Conservation (phyloP, 768 basidiomycete species). For the Suillus lakei region DNA sequence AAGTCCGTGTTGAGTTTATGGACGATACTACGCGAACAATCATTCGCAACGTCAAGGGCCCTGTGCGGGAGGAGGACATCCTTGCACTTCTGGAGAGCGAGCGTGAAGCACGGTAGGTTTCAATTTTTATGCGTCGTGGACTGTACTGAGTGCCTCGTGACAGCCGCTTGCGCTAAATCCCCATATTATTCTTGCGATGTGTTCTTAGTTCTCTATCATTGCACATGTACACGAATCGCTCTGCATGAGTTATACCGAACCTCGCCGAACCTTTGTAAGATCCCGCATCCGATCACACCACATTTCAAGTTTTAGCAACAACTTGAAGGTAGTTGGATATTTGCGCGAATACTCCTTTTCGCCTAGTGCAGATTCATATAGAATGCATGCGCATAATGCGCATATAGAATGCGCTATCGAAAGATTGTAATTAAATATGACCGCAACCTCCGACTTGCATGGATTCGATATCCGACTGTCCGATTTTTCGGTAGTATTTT, state of each 20-base stretch:
- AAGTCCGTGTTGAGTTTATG: constrained; percentile 99
- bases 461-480: neutral
- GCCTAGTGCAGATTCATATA: constrained; percentile 5
- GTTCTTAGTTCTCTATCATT: constrained; percentile 8
- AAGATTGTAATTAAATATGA: neutral
- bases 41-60: constrained; percentile 99
- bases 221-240: constrained; percentile 11
- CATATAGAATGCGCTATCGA: neutral
- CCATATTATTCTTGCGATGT: constrained; percentile 6
- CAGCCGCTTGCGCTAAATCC: constrained; percentile 10
- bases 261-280: neutral
- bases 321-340: constrained; percentile 2
- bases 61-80: constrained; percentile 95
- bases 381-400: no score
- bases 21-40: constrained; percentile 95
- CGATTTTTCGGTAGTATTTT: neutral
- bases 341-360: neutral
- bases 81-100: constrained; percentile 96
- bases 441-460: neutral
- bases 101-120: constrained; percentile 90
- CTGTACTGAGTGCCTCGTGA: neutral
- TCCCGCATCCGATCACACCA: neutral
- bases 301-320: neutral
- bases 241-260: constrained; percentile 8
- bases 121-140: neutral